Percentiles rank a stretch among this genome's conserved stretches.
phyloP scores from a whole-genome alignment of 1,284 basidiomycete species.

The Hemileia vastatrix region DNA sequence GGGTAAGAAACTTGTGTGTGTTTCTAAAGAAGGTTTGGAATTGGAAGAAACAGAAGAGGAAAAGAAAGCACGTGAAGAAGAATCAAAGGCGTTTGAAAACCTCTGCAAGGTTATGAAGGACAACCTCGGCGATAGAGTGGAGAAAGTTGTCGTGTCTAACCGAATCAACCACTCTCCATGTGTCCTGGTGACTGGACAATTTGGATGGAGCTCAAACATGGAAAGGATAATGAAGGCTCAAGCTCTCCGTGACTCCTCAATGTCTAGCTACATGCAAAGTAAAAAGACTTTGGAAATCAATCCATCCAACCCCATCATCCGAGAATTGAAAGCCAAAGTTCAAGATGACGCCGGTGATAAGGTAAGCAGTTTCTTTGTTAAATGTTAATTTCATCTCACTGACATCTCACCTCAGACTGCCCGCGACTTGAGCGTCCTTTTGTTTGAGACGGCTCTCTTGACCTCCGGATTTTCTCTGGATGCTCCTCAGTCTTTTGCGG shows the following conservation, averaged over 20 bases:
- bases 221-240: constrained; percentile 99
- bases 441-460: constrained; percentile 90
- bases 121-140: constrained; percentile 96
- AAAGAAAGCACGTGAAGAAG: constrained; percentile 82
- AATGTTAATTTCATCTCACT: background rate
- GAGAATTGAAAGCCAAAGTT: constrained; percentile 90
- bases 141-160: constrained; percentile 98
- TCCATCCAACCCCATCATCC: constrained; percentile 85
- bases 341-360: constrained; percentile 96
- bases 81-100: constrained; percentile 72
- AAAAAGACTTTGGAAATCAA: constrained; percentile 99
- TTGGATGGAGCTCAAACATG: constrained; percentile 99
- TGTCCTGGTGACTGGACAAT: constrained; percentile 95
- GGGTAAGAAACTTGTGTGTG: constrained; percentile 93
- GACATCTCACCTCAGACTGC: constrained; percentile 54
- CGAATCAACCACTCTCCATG: constrained; percentile 93
- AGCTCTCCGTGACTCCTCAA: constrained; percentile 93
- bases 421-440: constrained; percentile 83
- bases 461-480: constrained; percentile 71
- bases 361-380: background rate
- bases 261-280: constrained; percentile 86
- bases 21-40: constrained; percentile 98
- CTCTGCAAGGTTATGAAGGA: constrained; percentile 96
- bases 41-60: constrained; percentile 98
- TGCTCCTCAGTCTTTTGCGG: constrained; percentile 86